These are phyloP conservation scores for Nissolia schottii DNA, from an alignment of 306 rosid genomes.

Conservation along the genomic window DNA sequence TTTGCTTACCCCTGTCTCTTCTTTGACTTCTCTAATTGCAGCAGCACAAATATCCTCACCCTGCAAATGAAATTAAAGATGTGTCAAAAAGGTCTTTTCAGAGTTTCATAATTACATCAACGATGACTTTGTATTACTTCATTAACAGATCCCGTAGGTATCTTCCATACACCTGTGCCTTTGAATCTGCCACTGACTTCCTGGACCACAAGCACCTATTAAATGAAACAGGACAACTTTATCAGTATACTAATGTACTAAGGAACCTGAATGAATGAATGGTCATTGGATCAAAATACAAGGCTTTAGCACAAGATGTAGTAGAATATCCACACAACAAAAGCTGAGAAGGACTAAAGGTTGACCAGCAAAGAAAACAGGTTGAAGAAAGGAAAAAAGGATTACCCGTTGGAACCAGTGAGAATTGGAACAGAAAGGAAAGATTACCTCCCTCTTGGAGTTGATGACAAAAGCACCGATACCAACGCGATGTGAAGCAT, in stretches of 20 bases:
- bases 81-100: neutral
- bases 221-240: conserved; percentile 21
- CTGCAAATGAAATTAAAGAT: conserved; percentile 33
- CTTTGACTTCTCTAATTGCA: conserved; percentile 81
- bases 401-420: neutral
- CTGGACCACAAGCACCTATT: conserved; percentile 82
- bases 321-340: neutral
- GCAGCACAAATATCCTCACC: conserved; percentile 76
- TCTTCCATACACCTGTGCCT: conserved; percentile 71
- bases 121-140: conserved; percentile 33
- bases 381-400: neutral
- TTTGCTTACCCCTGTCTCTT: conserved; percentile 87
- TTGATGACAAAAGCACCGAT: conserved; percentile 81
- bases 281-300: neutral
- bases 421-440: neutral
- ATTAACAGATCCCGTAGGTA: conserved; percentile 73
- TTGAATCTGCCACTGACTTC: conserved; percentile 60
- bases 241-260: neutral
- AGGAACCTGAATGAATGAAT: neutral
- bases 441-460: conserved; percentile 48
- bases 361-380: neutral
- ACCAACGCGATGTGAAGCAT: conserved; percentile 82
- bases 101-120: neutral
- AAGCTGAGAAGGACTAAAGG: neutral
- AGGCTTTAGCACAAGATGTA: neutral